These are phyloP conservation scores for Clarireedia paspali DNA, from an alignment of 2,329 filamentous ascomycete genomes.

Conservation along the genomic window DNA sequence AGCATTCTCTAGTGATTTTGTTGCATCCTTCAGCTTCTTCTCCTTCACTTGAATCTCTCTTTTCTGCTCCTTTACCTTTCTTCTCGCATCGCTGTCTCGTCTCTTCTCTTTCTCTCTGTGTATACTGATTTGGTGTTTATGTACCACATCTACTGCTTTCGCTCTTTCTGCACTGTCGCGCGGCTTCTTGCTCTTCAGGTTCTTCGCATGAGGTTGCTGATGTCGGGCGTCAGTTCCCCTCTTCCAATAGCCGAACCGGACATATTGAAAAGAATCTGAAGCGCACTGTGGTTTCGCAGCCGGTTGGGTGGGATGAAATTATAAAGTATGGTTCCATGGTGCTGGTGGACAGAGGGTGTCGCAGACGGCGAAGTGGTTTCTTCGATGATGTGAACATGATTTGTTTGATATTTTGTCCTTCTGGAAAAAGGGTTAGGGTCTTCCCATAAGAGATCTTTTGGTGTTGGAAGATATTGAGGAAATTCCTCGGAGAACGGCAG, in stretches of 20 bases:
- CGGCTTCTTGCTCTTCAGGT: not conserved
- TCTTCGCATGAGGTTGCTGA: not conserved
- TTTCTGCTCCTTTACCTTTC: not conserved
- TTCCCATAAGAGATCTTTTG: too few species aligned
- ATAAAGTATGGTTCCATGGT: too few species aligned
- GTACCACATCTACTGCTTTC: not conserved
- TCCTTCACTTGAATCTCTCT: not conserved
- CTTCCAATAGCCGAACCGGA: not conserved
- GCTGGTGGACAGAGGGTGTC: too few species aligned
- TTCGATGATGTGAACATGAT: too few species aligned
- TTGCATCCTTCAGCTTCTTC: not conserved
- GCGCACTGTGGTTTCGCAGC: too few species aligned
- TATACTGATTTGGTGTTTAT: not conserved
- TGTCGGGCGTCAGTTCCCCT: not conserved
- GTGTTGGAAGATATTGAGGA: too few species aligned
- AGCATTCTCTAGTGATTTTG: not conserved
- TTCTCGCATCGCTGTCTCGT: not conserved
- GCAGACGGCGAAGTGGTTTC: too few species aligned
- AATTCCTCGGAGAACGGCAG: too few species aligned
- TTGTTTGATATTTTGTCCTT: too few species aligned
- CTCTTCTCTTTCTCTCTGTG: conserved; percentile 2
- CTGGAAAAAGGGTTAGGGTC: too few species aligned
- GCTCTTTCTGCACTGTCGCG: not conserved
- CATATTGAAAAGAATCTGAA: not conserved
- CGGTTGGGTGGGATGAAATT: too few species aligned